Conservation (phyloP, 2,329 filamentous ascomycete species). For the Sporothrix mexicana region DNA sequence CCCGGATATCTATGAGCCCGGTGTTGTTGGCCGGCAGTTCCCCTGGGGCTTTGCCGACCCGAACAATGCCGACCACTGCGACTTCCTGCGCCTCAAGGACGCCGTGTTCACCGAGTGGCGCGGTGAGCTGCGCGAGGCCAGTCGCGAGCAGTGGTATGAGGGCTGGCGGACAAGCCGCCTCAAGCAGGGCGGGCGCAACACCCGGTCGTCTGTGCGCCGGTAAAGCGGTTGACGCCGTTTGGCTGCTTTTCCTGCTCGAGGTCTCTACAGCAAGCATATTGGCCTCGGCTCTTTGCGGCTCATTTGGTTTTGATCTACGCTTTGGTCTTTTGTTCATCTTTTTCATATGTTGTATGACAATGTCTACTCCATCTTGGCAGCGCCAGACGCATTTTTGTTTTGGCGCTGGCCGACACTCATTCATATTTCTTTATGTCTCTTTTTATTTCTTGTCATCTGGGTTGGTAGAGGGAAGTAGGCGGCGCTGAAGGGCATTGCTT, state of each 20-base stretch:
- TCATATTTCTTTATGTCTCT: slow-evolving; percentile 17
- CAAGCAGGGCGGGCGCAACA: slow-evolving; percentile 53
- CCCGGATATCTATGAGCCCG: slow-evolving; percentile 86
- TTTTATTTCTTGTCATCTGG: slow-evolving; percentile 4
- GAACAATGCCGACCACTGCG: slow-evolving; percentile 88
- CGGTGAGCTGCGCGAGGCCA: slow-evolving; percentile 85
- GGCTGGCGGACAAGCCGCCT: slow-evolving; percentile 82
- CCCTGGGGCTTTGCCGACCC: slow-evolving; percentile 98
- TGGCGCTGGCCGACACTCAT: background rate
- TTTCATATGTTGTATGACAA: background rate
- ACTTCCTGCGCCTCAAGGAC: slow-evolving; percentile 89
- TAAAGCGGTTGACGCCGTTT: slow-evolving; percentile 36
- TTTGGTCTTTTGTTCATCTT: background rate
- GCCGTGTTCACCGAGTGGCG: slow-evolving; percentile 94
- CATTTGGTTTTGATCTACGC: background rate
- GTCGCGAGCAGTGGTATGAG: slow-evolving; percentile 93
- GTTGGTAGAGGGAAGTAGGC: background rate
- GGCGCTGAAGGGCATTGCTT: background rate
- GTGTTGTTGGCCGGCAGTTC: slow-evolving; percentile 82
- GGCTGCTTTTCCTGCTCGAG: no score
- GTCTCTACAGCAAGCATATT: background rate
- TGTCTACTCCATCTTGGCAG: slow-evolving; percentile 7
- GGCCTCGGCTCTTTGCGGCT: background rate
- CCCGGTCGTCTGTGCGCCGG: slow-evolving; percentile 44
- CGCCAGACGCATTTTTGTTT: background rate